These are phyloP conservation scores for Wickerhamiella musiphila DNA, from an alignment of 805 yeast genomes.

Conservation along the genomic window DNA sequence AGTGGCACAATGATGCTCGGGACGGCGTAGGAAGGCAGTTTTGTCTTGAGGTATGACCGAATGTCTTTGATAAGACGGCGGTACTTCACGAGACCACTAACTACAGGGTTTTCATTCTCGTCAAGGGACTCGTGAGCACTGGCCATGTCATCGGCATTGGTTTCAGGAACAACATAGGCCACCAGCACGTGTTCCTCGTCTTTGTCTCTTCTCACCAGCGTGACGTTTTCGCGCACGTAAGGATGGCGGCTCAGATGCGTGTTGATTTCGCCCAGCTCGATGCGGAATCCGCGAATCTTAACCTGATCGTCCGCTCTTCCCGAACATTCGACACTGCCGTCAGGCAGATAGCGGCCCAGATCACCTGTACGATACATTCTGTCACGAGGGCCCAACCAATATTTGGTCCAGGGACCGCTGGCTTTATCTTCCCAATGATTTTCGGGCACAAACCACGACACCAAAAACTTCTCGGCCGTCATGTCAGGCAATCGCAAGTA, in stretches of 20 bases:
- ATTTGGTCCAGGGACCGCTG: slow-evolving; percentile 50
- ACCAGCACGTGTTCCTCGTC: slow-evolving; percentile 84
- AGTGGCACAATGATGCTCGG: slow-evolving; percentile 86
- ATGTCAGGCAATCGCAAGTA: slow-evolving; percentile 82
- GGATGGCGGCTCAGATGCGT: slow-evolving; percentile 93
- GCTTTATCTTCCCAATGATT: slow-evolving; percentile 35
- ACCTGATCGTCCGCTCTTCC: slow-evolving; percentile 99
- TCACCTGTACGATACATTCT: slow-evolving; percentile 95
- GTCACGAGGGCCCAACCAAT: slow-evolving; percentile 91
- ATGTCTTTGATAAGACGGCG: slow-evolving; percentile 64
- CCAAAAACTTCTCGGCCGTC: slow-evolving; percentile 72
- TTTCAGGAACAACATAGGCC: slow-evolving; percentile 79
- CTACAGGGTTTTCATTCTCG: slow-evolving; percentile 40
- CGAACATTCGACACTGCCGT: slow-evolving; percentile 94
- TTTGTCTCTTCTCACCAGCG: slow-evolving; percentile 79
- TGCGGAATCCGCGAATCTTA: slow-evolving; percentile 95
- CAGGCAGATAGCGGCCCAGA: slow-evolving; percentile 88
- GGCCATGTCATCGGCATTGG: slow-evolving; percentile 28
- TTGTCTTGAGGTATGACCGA: slow-evolving; percentile 64
- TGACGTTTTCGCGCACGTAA: slow-evolving; percentile 77
- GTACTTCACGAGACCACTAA: slow-evolving; percentile 61
- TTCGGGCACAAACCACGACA: slow-evolving; percentile 74
- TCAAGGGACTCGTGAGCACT: slow-evolving; percentile 25
- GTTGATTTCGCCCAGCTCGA: slow-evolving; percentile 95
- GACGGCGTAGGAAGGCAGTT: slow-evolving; percentile 83